These are phyloP conservation scores for Syzygium malaccense DNA, from an alignment of 441 rosid genomes.

Conservation along the genomic window DNA sequence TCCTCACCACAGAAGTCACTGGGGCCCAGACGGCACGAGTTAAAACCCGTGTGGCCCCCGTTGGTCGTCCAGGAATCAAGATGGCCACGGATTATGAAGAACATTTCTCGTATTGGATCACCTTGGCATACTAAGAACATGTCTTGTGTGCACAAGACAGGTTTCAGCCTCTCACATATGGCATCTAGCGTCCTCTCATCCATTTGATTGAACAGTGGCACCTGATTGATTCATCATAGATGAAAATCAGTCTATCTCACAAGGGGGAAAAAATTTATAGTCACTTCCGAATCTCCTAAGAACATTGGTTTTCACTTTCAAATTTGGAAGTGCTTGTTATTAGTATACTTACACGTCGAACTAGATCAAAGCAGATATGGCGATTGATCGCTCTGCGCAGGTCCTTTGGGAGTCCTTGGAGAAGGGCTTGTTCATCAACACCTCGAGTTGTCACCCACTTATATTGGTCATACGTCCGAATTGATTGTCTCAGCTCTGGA, in stretches of 20 bases:
- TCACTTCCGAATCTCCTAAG: neutral
- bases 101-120: slow-evolving; percentile 59
- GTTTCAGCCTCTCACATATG: slow-evolving; percentile 57
- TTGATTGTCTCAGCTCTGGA: slow-evolving; percentile 46
- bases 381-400: slow-evolving; percentile 83
- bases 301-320: neutral
- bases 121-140: slow-evolving; percentile 57
- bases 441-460: slow-evolving; percentile 88
- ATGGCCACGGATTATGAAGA: slow-evolving; percentile 57
- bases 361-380: slow-evolving; percentile 79
- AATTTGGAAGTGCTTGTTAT: neutral
- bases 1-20: slow-evolving; percentile 70
- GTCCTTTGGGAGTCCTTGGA: slow-evolving; percentile 73
- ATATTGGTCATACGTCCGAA: slow-evolving; percentile 70
- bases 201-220: slow-evolving; percentile 65
- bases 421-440: slow-evolving; percentile 71
- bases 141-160: slow-evolving; percentile 48
- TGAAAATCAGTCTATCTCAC: neutral
- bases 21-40: slow-evolving; percentile 49
- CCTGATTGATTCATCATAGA: slow-evolving; percentile 21
- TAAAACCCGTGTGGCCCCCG: slow-evolving; percentile 45
- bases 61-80: slow-evolving; percentile 63
- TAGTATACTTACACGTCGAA: slow-evolving; percentile 55
- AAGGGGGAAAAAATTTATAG: neutral
- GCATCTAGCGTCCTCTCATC: slow-evolving; percentile 67